Base-by-base conservation (phyloP, 1,139 yeast genomes). In the Hyphopichia burtonii region DNA sequence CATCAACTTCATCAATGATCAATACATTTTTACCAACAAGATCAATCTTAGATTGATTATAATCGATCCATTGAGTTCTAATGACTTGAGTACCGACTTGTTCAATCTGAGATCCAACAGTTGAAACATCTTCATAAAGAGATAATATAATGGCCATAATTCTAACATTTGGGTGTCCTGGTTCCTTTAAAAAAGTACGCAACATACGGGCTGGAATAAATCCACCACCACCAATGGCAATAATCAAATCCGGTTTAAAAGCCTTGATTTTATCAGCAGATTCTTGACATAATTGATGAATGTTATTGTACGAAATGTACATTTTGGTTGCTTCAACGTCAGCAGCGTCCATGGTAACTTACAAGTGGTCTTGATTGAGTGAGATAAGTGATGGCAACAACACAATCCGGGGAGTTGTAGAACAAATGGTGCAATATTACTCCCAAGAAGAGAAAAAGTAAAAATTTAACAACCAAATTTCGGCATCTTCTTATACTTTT, bases 11-110 rank as follows among this genome's bases (percentile, higher is more conserved):
- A 60, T 90, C 97, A 46, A 90, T 93, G 57, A 90, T 86, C 59
- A 89, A 71, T 31, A 89, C 74, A 58, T 80, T 85, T 66, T 88
- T 89, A 52, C 95, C 95, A 40, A 88, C 84, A 52, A 88, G 75
- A 46, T 82, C 82, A 39, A 79, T 56, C 63, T 68, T 61, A 40
- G 83, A 78, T 59, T 82, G 85, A 56, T 78, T 72, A 66, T 89
- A 90, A 65, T 91, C 96, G 43, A 91, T 80, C 98, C 98, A 91
- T 68, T 91, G 98, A 40, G 96, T 87, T 68, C 97, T 83, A 37
- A 88, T 84, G 36, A 91, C 97, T 59, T 87, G 86, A 44, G 86
- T 80, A 36, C 98, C 97, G 36, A 80, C 81, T 40, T 71, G 65
- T 63, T 90, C 96, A 34, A 64, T 77, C 41, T 67, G 71, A 22